Base-by-base conservation (phyloP, 306 rosid genomes). In the Oxytropis ochrocephala region DNA sequence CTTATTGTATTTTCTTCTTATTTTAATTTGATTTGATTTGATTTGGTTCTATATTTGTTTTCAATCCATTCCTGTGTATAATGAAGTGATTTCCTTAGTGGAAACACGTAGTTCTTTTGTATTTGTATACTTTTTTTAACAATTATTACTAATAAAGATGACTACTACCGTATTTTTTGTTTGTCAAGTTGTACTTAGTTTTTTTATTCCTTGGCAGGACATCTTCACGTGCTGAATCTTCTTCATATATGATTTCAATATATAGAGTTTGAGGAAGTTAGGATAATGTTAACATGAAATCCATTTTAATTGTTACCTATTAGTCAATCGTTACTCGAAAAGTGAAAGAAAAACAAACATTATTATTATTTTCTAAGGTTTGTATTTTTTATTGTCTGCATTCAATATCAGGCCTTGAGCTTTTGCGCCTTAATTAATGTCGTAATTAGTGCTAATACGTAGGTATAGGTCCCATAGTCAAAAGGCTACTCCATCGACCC, bases 381-480 rank as follows among this genome's bases (percentile, higher is more conserved):
- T 2, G 1, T 9, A 35, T 6, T 2, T 2, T 35, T 35, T 35
- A 5, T 11, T 27, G 54, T 27, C 24, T 11, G 11, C 46, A 62
- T 50, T 73, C 11, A 30, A 41, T 59, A 51, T 51, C 4, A 51
- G 55, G 11, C 43, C 35, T 12, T 14, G 50, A 60, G 30, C 36
- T 48, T 50, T 41, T 0, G 18, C 7, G n/a, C 64, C 59, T 17
- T 67, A 61, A 33, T 72, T 46, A 17, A 39, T 57, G 44, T 38
- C 42, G 64, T 56, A 60, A 55, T 47, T 30, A 17, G 43, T 49
- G 74, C 69, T 49, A 24, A 48, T 29, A 54, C 11, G 57, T 41
- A 65, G 55, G 69, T 14, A 62, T 46, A 78, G 75, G 58, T 46
- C 54, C 47, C 47, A 75, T 46, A 69, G 90, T 86, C 90, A 86